These are phyloP conservation scores for Lasiodiplodia sp. DNA, from an alignment of 2,329 filamentous ascomycete genomes.

Conservation along the genomic window DNA sequence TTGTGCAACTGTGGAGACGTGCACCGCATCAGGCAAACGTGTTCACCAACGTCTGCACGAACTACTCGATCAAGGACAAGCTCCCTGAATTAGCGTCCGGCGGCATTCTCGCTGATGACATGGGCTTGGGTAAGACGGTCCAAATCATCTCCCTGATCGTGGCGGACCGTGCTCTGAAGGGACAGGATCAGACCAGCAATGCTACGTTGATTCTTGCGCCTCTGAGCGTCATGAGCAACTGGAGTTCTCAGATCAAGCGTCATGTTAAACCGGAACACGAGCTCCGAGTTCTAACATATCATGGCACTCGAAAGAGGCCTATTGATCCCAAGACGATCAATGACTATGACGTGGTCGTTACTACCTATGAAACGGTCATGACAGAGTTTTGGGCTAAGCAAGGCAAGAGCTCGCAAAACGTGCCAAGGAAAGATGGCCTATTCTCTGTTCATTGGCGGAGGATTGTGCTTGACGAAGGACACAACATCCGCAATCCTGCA, in stretches of 20 bases:
- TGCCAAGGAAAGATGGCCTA: constrained; percentile 57
- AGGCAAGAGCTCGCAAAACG: constrained; percentile 31
- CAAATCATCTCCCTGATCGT: constrained; percentile 81
- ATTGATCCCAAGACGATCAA: constrained; percentile 65
- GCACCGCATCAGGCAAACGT: constrained; percentile 45
- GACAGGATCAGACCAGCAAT: constrained; percentile 61
- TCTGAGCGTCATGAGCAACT: constrained; percentile 81
- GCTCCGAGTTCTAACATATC: constrained; percentile 73
- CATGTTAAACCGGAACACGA: constrained; percentile 68
- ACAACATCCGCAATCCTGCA: constrained; percentile 78
- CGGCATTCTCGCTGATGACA: constrained; percentile 74
- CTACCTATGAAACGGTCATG: constrained; percentile 76
- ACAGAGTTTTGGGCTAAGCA: constrained; percentile 34
- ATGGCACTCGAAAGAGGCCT: constrained; percentile 65
- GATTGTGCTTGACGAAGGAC: constrained; percentile 83
- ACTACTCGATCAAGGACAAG: constrained; percentile 63
- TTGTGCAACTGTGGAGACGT: constrained; percentile 81
- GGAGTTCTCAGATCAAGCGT: constrained; percentile 78
- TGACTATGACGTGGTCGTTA: constrained; percentile 76
- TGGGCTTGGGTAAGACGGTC: constrained; percentile 86
- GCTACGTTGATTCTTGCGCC: constrained; percentile 86
- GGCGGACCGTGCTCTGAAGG: constrained; percentile 61
- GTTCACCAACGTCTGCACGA: constrained; percentile 75
- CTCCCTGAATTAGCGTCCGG: constrained; percentile 71
- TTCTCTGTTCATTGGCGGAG: constrained; percentile 69